Evolutionary conservation across 352 stramenopile species (phyloP).

Genomic region (Plasmopara halstedii): DNA sequence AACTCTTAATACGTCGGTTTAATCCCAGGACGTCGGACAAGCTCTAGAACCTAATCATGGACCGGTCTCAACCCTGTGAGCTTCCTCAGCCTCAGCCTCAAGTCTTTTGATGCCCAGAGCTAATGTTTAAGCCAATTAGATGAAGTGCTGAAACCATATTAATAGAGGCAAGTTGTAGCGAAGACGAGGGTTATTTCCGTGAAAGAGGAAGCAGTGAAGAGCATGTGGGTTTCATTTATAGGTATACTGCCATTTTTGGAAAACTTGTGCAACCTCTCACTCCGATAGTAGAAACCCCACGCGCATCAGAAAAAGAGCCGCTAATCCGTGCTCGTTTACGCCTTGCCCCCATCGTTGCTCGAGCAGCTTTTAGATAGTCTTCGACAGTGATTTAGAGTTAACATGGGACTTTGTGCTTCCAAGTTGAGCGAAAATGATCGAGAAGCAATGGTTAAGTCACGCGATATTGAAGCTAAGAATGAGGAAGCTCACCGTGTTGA

Average conservation of each 20-base stretch:
- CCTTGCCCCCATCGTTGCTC: conserved; percentile 17
- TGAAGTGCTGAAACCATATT: conserved; percentile 8
- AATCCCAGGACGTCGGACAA: not conserved
- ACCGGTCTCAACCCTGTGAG: conserved; percentile 2
- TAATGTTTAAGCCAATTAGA: conserved; percentile 9
- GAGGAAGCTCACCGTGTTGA: conserved; percentile 69
- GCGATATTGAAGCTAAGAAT: conserved; percentile 72
- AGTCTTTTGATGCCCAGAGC: conserved; percentile 7
- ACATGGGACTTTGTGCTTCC: conserved; percentile 64
- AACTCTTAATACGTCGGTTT: no score
- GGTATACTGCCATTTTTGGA: conserved; percentile 42
- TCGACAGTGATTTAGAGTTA: conserved; percentile 19
- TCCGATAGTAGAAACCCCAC: conserved; percentile 22
- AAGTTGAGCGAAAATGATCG: conserved; percentile 55
- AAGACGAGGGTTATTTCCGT: conserved; percentile 25
- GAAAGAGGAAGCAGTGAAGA: conserved; percentile 5
- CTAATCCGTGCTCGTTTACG: conserved; percentile 7
- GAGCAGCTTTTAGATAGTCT: conserved; percentile 12
- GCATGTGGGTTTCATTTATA: conserved; percentile 61
- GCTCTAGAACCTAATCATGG: conserved; percentile 14
- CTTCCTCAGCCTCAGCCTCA: conserved; percentile 3
- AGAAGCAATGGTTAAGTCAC: conserved; percentile 56
- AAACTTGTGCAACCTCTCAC: conserved; percentile 27
- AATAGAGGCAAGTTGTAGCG: conserved; percentile 20
- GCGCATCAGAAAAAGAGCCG: conserved; percentile 27